Evolutionary conservation across 1,139 yeast genomes (phyloP).

Genomic region (Geotrichum histeridarum): DNA sequence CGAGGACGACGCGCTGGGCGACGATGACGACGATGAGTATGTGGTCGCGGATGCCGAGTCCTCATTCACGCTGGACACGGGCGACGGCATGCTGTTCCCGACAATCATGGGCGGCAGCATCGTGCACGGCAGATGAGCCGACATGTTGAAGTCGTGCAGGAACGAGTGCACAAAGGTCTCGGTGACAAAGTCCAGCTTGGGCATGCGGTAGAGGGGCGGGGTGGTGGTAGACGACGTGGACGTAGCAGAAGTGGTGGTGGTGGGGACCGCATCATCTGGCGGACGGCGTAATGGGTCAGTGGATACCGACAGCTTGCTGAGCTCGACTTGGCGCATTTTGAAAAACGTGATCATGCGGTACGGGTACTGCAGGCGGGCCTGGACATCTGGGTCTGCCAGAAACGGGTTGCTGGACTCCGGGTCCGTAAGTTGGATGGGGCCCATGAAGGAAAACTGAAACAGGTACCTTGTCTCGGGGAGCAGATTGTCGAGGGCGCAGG

Average conservation of each 20-base stretch:
- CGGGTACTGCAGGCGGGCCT: slow-evolving; percentile 18
- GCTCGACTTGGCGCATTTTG: slow-evolving; percentile 31
- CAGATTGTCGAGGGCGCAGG: slow-evolving; percentile 35
- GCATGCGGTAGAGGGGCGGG: no score
- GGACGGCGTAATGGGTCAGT: slow-evolving; percentile 24
- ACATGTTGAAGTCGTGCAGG: not conserved
- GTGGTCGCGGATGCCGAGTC: not conserved
- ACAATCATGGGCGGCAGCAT: not conserved
- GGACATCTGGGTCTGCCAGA: not conserved
- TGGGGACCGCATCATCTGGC: not conserved
- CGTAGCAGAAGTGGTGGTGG: not conserved
- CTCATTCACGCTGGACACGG: not conserved
- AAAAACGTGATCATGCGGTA: slow-evolving; percentile 34
- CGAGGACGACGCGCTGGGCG: not conserved
- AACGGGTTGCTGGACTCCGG: slow-evolving; percentile 20
- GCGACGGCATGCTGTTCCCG: not conserved
- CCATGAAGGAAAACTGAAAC: slow-evolving; percentile 39
- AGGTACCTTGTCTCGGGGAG: slow-evolving; percentile 41
- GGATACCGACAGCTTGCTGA: slow-evolving; percentile 32
- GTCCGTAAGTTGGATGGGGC: slow-evolving; percentile 33
- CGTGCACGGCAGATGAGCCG: not conserved
- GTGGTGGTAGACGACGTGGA: no score
- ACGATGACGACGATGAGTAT: not conserved
- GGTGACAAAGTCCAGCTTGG: slow-evolving; percentile 10
- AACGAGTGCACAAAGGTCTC: slow-evolving; percentile 17